Base-by-base conservation (phyloP, 2,329 filamentous ascomycete species). In the Colletotrichum theobromicola region DNA sequence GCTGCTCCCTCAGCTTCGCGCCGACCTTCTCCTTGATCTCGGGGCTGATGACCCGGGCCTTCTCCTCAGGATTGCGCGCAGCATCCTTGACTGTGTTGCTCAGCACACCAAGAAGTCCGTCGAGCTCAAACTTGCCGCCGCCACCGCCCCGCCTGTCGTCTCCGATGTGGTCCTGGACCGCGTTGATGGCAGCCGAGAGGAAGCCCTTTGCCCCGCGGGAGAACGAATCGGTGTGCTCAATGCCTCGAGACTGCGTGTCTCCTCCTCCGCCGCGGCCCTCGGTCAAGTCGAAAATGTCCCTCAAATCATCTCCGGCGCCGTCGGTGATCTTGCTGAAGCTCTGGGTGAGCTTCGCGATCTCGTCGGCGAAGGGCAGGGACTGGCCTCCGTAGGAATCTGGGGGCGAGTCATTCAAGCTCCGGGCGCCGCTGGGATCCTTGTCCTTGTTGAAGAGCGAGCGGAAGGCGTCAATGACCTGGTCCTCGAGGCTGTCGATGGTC, bases 1-100 rank as follows among this genome's bases (percentile, higher is more conserved):
- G 86, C 74, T 86, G 85, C 75, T 84, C 79, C 21, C 82, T 80
- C 21, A 87, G 80, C 78, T 84, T 85, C 7, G 76, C 78, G 37
- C 82, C 84, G 58, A 87, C 83, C 62, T 82, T 81, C 26, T 87
- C 85, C 76, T 87, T 87, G 81, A 87, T 87, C 79, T 87, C 86
- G 5, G 86, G 86, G 53, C 81, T 86, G 69, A 87, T 87, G 61
- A 82, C 70, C 6, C 86, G 85, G 0, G 86, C 86, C 70, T 85
- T 87, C 61, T 87, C 86, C 74, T 87, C 86, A 0, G 86, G 86
- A 74, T 86, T 86, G n/a, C 84, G 82, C 2, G 85, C 79, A 15
- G 83, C 83, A 18, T 87, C 86, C 73, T 86, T 87, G 70, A 87
- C 81, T 1, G 84, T 86, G 74, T 80, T 81, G 78, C 85, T 87